These are phyloP conservation scores for Abelmoschus esculentus DNA, from an alignment of 345 rosid species.

Conservation along the genomic window DNA sequence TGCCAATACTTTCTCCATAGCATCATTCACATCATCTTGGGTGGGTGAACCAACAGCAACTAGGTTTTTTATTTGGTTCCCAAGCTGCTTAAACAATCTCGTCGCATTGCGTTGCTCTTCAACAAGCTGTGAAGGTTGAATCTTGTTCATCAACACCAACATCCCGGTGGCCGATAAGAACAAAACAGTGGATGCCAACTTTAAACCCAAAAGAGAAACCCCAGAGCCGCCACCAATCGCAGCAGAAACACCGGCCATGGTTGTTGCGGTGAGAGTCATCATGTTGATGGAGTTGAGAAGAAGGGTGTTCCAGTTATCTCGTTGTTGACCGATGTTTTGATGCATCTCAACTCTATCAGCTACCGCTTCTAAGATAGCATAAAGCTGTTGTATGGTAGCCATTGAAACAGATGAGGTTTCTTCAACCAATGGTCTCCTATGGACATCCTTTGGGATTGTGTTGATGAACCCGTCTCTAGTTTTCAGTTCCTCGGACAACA, in stretches of 20 bases:
- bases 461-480: constrained; percentile 3
- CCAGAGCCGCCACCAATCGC: constrained; percentile 11
- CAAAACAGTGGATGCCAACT: constrained; percentile 31
- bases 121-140: constrained; percentile 56
- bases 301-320: constrained; percentile 46
- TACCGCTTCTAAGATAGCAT: constrained; percentile 32
- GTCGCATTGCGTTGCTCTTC: constrained; percentile 55
- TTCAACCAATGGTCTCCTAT: neutral
- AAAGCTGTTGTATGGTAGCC: constrained; percentile 19
- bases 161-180: constrained; percentile 32
- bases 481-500: neutral
- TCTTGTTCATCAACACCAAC: constrained; percentile 34
- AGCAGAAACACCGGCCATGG: constrained; percentile 28
- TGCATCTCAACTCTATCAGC: constrained; percentile 53
- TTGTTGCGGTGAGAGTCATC: constrained; percentile 42
- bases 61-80: constrained; percentile 20
- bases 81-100: constrained; percentile 42
- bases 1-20: constrained; percentile 38
- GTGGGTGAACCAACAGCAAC: constrained; percentile 26
- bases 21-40: constrained; percentile 27
- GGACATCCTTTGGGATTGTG: neutral
- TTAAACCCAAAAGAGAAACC: constrained; percentile 17
- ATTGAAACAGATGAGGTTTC: neutral
- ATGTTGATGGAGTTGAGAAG: constrained; percentile 39
- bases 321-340: constrained; percentile 36